Evolutionary conservation across 2,329 filamentous ascomycete genomes (phyloP).

Genomic region (Hypoxylon sp.): DNA sequence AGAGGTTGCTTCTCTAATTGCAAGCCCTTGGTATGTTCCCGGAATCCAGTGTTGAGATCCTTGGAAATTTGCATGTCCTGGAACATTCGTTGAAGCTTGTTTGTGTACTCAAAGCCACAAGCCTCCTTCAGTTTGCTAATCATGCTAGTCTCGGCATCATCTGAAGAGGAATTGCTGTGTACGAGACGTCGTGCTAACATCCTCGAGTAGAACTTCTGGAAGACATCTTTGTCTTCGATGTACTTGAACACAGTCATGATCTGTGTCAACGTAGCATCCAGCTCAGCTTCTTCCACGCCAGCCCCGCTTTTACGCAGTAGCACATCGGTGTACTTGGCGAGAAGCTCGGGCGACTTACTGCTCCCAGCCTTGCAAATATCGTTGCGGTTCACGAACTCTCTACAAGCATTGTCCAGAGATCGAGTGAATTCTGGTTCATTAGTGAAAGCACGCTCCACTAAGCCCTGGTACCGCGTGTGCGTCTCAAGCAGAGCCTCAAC

Average conservation of each 20-base stretch:
- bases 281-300: constrained; percentile 91
- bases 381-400: constrained; percentile 98
- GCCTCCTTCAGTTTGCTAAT: constrained; percentile 99
- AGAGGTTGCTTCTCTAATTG: constrained; percentile 79
- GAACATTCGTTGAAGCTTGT: constrained; percentile 99
- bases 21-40: constrained; percentile 77
- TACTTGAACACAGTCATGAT: constrained; percentile 99
- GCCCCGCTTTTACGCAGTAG: constrained; percentile 93
- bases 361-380: constrained; percentile 94
- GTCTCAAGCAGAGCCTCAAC: constrained; percentile 95
- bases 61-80: constrained; percentile 99
- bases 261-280: constrained; percentile 88
- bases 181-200: constrained; percentile 96
- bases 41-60: constrained; percentile 92
- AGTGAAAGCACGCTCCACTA: constrained; percentile 93
- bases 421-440: constrained; percentile 97
- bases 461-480: constrained; percentile 90
- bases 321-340: constrained; percentile 96
- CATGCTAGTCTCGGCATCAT: constrained; percentile 99
- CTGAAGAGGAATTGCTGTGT: constrained; percentile 93
- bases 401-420: constrained; percentile 95
- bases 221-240: constrained; percentile 99
- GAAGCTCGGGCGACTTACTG: constrained; percentile 92
- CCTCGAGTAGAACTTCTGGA: constrained; percentile 99
- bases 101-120: constrained; percentile 98